Base-by-base conservation (phyloP, 805 yeast genomes). In the Schwanniomyces sp. region DNA sequence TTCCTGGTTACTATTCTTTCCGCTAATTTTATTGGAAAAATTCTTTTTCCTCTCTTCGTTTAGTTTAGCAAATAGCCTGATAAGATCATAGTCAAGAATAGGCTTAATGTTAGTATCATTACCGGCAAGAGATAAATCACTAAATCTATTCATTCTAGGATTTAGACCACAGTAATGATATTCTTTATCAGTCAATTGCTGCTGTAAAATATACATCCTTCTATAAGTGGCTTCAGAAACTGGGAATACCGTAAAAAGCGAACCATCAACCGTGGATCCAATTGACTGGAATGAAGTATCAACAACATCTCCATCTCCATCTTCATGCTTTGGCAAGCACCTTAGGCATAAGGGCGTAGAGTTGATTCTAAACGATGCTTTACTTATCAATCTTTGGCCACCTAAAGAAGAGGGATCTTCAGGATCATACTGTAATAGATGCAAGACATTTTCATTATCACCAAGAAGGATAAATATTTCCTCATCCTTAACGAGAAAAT, bases 361-460 rank as follows among this genome's bases (percentile, higher is more conserved):
- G 55, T 91, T 90, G 18, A 84, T 68, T 56, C 84, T 82, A 61
- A 91, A 85, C 12, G 87, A 82, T 0, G 91, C 78, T 52, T 82
- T 81, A 46, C 84, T 81, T 12, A 92, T 67, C 44, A 94, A 73
- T 51, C 82, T 72, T 53, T 85, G 88, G 5, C 98, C 98, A 46
- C 89, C 83, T 38, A 83, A 67, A 1, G 97, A 89, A 18, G 78
- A 76, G 0, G 94, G 87, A 59, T 90, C 96, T 52, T 91, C 97
- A 0, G 98, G 98, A 53, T 94, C 96, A 62, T 88, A 94, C 58
- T 88, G 88, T 36, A 90, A 66, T 8, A 92, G 58, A 61, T 88
- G 96, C 21, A 94, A 60, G 7, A 80, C 74, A 21, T 81, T 79
- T 41, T 82, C 76, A 42, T 80, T 78, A 63, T 91, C 97, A 2